Evolutionary conservation across 805 yeast species (phyloP).

Genomic region (Yamadazyma olivae): DNA sequence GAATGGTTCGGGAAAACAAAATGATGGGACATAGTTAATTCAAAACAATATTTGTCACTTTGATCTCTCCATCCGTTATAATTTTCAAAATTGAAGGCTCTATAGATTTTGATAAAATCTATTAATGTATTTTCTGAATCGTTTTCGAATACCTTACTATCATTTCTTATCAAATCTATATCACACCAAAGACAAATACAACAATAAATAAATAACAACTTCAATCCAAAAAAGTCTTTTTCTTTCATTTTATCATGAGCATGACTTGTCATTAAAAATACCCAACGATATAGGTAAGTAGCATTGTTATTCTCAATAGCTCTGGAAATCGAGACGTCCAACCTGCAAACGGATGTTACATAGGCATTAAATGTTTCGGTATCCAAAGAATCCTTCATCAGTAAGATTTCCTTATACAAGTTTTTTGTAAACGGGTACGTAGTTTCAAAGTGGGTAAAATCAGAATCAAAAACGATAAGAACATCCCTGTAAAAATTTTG

Average conservation of each 20-base stretch:
- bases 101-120: not conserved
- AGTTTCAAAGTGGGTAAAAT: too few relatives aligned
- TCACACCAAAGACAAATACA: slow-evolving; percentile 18
- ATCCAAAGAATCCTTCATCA: too few relatives aligned
- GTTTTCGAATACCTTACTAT: too few relatives aligned
- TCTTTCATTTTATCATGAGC: slow-evolving; percentile 16
- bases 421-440: too few relatives aligned
- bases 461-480: too few relatives aligned
- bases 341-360: too few relatives aligned
- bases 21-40: not conserved
- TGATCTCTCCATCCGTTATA: not conserved
- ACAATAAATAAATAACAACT: slow-evolving; percentile 20
- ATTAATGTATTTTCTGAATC: not conserved
- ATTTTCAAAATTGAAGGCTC: not conserved
- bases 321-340: too few relatives aligned
- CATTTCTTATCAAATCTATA: too few relatives aligned
- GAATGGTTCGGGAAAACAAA: not conserved
- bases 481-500: too few relatives aligned
- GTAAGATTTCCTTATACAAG: too few relatives aligned
- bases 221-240: slow-evolving; percentile 19
- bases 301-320: too few relatives aligned
- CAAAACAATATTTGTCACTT: not conserved
- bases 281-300: slow-evolving; percentile 23
- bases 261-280: slow-evolving; percentile 16
- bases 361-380: too few relatives aligned